Percentiles rank a stretch among this genome's conserved stretches.
phyloP scores from a whole-genome alignment of 2,329 filamentous ascomycete genomes.

The Blumeriella jaapii region DNA sequence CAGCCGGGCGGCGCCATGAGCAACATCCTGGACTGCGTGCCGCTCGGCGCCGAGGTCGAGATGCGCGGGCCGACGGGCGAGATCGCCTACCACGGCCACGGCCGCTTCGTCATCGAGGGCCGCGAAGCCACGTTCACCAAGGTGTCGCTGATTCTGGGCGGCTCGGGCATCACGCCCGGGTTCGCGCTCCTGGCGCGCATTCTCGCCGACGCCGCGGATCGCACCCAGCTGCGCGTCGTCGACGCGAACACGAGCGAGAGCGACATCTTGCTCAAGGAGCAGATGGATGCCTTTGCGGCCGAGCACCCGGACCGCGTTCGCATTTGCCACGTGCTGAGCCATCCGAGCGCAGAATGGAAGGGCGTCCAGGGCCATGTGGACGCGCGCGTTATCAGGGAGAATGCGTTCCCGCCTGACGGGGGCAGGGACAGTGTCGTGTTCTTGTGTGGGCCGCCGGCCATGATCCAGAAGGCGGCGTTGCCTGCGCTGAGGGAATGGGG shows the following conservation, averaged over 20 bases:
- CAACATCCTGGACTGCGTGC: slow-evolving; percentile 40
- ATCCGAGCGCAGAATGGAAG: slow-evolving; percentile 33
- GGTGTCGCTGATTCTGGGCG: slow-evolving; percentile 38
- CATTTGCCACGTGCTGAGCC: slow-evolving; percentile 36
- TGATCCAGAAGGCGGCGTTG: slow-evolving; percentile 41
- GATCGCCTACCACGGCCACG: slow-evolving; percentile 36
- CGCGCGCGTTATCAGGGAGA: slow-evolving; percentile 30
- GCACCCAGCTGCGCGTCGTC: slow-evolving; percentile 32
- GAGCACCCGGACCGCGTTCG: slow-evolving; percentile 30
- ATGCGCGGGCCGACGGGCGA: slow-evolving; percentile 40
- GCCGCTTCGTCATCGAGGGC: slow-evolving; percentile 34
- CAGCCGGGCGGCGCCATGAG: slow-evolving; percentile 43
- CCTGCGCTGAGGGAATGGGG: slow-evolving; percentile 30
- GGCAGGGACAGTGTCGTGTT: slow-evolving; percentile 31
- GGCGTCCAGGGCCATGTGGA: slow-evolving; percentile 35
- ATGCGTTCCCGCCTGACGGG: slow-evolving; percentile 30
- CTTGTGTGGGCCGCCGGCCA: slow-evolving; percentile 37
- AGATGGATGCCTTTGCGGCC: slow-evolving; percentile 32
- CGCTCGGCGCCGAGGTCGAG: slow-evolving; percentile 37
- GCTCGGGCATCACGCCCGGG: slow-evolving; percentile 39
- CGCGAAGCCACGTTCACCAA: slow-evolving; percentile 32
- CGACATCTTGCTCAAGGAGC: slow-evolving; percentile 35
- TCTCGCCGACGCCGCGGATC: slow-evolving; percentile 26
- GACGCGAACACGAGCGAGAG: slow-evolving; percentile 37
- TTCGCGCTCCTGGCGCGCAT: slow-evolving; percentile 38